phyloP scores from a whole-genome alignment of 1,284 basidiomycete genomes.

The Porodaedalea pini region DNA sequence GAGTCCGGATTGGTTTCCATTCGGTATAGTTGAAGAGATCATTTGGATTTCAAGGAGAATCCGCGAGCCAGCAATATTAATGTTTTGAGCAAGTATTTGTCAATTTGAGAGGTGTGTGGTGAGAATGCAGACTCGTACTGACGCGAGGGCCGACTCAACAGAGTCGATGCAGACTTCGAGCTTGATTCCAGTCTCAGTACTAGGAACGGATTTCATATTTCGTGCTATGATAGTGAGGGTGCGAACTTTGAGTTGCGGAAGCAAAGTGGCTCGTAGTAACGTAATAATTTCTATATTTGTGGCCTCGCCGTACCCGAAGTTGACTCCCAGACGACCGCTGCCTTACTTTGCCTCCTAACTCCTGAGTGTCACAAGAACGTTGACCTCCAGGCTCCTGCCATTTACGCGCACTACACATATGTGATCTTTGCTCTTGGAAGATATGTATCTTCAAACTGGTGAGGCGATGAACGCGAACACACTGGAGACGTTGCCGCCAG shows the following conservation, averaged over 20 bases:
- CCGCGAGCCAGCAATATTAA: too few species aligned
- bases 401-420: neutral
- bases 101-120: too few species aligned
- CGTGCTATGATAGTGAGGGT: too few species aligned
- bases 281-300: neutral
- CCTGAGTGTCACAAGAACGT: neutral
- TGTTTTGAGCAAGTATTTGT: too few species aligned
- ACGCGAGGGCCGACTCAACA: slow-evolving; percentile 68
- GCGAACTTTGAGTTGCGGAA: neutral
- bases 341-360: too few species aligned
- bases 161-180: slow-evolving; percentile 82
- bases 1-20: too few species aligned
- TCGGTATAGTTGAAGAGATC: too few species aligned
- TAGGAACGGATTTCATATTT: too few species aligned
- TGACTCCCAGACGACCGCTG: neutral
- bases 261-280: neutral
- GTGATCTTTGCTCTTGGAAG: neutral
- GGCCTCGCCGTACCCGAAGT: neutral
- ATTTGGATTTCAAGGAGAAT: slow-evolving; percentile 5
- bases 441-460: neutral
- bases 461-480: neutral
- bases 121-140: slow-evolving; percentile 28
- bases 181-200: slow-evolving; percentile 26
- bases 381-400: neutral
- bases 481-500: slow-evolving; percentile 15